Percentiles rank a stretch among this genome's conserved stretches.
These are phyloP conservation scores for Saccharomyces hybrid DNA, from an alignment of 1,139 yeast genomes.

Conservation along the genomic window DNA sequence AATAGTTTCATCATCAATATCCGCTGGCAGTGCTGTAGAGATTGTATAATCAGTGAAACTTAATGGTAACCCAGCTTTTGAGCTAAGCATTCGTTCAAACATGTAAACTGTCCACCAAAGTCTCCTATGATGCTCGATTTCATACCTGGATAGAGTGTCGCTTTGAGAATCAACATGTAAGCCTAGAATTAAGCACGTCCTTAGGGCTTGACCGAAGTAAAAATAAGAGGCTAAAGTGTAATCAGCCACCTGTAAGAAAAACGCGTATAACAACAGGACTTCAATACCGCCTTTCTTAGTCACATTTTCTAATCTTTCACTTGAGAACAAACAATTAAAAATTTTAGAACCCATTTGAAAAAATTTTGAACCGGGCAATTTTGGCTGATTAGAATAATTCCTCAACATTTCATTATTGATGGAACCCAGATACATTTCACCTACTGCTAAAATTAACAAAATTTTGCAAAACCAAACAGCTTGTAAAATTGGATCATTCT, in stretches of 20 bases:
- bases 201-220: slow-evolving; percentile 69
- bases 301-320: slow-evolving; percentile 71
- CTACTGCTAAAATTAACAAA: slow-evolving; percentile 67
- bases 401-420: slow-evolving; percentile 36
- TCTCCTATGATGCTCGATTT: slow-evolving; percentile 72
- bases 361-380: slow-evolving; percentile 69
- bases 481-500: slow-evolving; percentile 37
- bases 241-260: slow-evolving; percentile 78
- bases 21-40: slow-evolving; percentile 67
- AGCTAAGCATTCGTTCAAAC: slow-evolving; percentile 79
- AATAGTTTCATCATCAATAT: slow-evolving; percentile 54
- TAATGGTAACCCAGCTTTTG: slow-evolving; percentile 78
- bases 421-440: slow-evolving; percentile 79
- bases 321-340: slow-evolving; percentile 66
- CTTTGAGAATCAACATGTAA: slow-evolving; percentile 80
- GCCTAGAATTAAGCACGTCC: slow-evolving; percentile 69
- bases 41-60: slow-evolving; percentile 75
- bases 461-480: slow-evolving; percentile 79
- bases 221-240: slow-evolving; percentile 78
- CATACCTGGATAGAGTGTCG: slow-evolving; percentile 53
- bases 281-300: slow-evolving; percentile 82
- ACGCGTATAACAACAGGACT: slow-evolving; percentile 67
- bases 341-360: slow-evolving; percentile 70
- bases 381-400: slow-evolving; percentile 28
- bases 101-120: slow-evolving; percentile 91